phyloP scores from a whole-genome alignment of 148 eudicot genomes.

The Rhododendron williamsianum region DNA sequence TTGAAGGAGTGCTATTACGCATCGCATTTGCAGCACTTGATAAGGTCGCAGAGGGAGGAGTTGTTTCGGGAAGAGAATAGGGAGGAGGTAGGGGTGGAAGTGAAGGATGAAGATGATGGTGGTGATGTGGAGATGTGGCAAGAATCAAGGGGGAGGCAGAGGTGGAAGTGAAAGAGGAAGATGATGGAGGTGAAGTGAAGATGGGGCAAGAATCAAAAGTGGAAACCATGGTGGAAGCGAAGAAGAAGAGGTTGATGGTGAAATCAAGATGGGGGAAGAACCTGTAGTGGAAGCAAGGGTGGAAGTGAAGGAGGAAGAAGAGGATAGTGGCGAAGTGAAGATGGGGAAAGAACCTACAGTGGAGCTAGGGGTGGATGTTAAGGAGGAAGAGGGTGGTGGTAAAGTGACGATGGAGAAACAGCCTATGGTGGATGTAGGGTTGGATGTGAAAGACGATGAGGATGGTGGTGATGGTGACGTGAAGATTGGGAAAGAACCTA shows the following conservation, averaged over 20 bases:
- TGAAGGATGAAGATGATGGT: constrained; percentile 28
- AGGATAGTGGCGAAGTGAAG: background rate
- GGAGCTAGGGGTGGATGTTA: constrained; percentile 13
- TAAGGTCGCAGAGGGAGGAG: constrained; percentile 47
- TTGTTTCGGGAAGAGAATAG: constrained; percentile 23
- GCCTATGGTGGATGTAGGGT: background rate
- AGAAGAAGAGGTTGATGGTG: constrained; percentile 12
- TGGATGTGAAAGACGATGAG: constrained; percentile 23
- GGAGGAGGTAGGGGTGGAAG: constrained; percentile 14
- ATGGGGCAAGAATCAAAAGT: constrained; percentile 11
- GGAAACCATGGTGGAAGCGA: background rate
- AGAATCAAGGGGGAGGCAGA: constrained; percentile 8
- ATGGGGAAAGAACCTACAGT: constrained; percentile 4
- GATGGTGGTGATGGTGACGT: constrained; percentile 27
- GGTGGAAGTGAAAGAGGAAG: constrained; percentile 21
- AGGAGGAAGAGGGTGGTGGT: constrained; percentile 27
- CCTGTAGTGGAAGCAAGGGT: background rate
- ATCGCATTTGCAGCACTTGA: constrained; percentile 73
- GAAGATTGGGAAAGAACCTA: constrained; percentile 24
- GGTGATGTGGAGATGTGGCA: constrained; percentile 23
- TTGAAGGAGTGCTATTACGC: constrained; percentile 75
- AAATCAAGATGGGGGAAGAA: constrained; percentile 26
- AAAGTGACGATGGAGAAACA: constrained; percentile 20
- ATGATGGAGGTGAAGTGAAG: constrained; percentile 31
- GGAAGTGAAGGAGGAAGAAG: background rate